phyloP scores from a whole-genome alignment of 345 rosid genomes.

The Carallia brachiata region DNA sequence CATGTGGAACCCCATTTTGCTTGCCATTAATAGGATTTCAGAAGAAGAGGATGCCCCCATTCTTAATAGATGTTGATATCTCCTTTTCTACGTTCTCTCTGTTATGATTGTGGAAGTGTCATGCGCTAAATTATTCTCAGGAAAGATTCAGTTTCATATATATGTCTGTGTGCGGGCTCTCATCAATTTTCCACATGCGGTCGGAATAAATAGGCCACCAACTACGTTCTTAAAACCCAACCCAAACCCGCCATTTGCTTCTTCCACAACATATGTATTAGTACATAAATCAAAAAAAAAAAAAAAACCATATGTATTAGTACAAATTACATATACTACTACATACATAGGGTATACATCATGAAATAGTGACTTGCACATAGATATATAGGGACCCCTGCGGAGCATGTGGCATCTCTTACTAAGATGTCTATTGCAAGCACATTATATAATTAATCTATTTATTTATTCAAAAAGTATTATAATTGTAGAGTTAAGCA shows the following conservation, averaged over 20 bases:
- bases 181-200: not conserved
- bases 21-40: constrained; percentile 11
- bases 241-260: not conserved
- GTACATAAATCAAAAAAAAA: too few species aligned
- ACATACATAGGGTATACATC: too few species aligned
- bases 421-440: too few species aligned
- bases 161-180: not conserved
- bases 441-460: too few species aligned
- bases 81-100: not conserved
- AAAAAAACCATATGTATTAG: too few species aligned
- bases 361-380: too few species aligned
- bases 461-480: too few species aligned
- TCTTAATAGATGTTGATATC: constrained; percentile 7
- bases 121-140: not conserved
- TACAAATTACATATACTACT: too few species aligned
- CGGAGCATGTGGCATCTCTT: too few species aligned
- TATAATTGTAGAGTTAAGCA: too few species aligned
- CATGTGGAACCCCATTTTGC: not conserved
- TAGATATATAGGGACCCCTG: too few species aligned
- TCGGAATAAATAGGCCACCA: constrained; percentile 20
- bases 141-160: not conserved
- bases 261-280: not conserved
- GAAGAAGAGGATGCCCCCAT: not conserved
- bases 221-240: constrained; percentile 3
- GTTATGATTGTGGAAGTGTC: not conserved